phyloP scores from a whole-genome alignment of 2,329 filamentous ascomycete genomes.

The Arthrobotrys megalospora region DNA sequence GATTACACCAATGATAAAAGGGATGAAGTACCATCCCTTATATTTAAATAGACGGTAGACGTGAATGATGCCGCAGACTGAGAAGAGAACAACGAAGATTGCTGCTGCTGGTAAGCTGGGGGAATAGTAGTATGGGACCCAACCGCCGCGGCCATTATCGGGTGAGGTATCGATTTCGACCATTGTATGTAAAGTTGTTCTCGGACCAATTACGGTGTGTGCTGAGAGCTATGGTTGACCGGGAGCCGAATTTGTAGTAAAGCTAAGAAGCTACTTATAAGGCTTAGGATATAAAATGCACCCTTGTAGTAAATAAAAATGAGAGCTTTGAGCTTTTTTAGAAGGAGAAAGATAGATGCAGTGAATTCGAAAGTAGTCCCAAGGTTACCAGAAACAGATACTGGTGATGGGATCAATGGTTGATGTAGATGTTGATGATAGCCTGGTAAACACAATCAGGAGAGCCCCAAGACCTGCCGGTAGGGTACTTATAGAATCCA shows the following conservation, averaged over 20 bases:
- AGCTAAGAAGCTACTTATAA: neutral
- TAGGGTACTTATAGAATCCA: constrained; percentile 28
- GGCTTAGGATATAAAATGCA: neutral
- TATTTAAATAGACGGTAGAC: constrained; percentile 68
- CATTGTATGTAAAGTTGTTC: constrained; percentile 3
- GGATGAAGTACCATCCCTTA: constrained; percentile 71
- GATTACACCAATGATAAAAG: constrained; percentile 69
- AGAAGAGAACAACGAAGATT: constrained; percentile 70
- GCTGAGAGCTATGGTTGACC: too few species aligned
- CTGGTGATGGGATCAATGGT: neutral
- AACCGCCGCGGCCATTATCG: constrained; percentile 28
- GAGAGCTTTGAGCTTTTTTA: neutral
- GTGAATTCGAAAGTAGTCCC: neutral
- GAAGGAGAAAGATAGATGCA: neutral
- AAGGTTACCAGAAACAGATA: neutral
- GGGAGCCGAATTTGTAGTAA: neutral
- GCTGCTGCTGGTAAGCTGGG: constrained; percentile 70
- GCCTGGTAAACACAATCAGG: neutral
- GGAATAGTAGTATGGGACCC: constrained; percentile 64
- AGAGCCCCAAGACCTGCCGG: neutral
- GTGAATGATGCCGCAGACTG: constrained; percentile 68
- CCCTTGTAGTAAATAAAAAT: neutral
- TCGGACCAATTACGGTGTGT: neutral
- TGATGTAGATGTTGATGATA: neutral
- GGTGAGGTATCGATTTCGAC: constrained; percentile 28